These are phyloP conservation scores for Haplographium delicatum DNA, from an alignment of 495 filamentous ascomycete species.

Conservation along the genomic window DNA sequence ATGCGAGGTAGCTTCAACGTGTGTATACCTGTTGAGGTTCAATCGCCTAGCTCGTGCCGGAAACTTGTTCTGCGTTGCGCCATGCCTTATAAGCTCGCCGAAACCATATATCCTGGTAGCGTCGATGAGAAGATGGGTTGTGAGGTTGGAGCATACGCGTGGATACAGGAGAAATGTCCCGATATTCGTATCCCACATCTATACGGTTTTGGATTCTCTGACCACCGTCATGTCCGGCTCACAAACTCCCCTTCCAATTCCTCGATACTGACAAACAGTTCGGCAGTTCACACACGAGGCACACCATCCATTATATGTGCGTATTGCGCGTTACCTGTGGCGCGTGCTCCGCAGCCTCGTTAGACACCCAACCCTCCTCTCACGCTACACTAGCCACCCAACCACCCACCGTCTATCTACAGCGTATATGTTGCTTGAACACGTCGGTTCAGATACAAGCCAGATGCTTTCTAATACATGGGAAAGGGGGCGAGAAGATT, in stretches of 20 bases:
- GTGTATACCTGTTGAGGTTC: constrained; percentile 1
- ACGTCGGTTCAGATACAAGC: constrained; percentile 25
- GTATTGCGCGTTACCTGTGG: constrained; percentile 23
- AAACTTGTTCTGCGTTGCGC: constrained; percentile 1
- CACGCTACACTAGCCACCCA: constrained; percentile 20
- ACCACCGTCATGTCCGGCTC: constrained; percentile 21
- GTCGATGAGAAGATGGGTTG: constrained; percentile 12
- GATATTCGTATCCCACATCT: constrained; percentile 2
- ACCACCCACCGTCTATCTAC: constrained; percentile 15
- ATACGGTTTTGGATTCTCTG: constrained; percentile 15
- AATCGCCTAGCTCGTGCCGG: background rate
- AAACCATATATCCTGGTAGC: background rate
- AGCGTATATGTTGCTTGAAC: constrained; percentile 34
- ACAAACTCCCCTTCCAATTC: constrained; percentile 5
- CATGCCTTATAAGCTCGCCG: constrained; percentile 13
- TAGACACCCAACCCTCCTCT: constrained; percentile 24
- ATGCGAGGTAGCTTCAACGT: constrained; percentile 7
- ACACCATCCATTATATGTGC: constrained; percentile 26
- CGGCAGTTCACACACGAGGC: constrained; percentile 29
- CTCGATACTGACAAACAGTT: constrained; percentile 12
- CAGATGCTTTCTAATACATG: constrained; percentile 34
- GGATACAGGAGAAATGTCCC: constrained; percentile 8
- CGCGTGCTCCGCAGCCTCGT: constrained; percentile 22
- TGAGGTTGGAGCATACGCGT: constrained; percentile 6
- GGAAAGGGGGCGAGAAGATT: constrained; percentile 23